phyloP scores from a whole-genome alignment of 805 yeast genomes.

The Candida nitratophila region DNA sequence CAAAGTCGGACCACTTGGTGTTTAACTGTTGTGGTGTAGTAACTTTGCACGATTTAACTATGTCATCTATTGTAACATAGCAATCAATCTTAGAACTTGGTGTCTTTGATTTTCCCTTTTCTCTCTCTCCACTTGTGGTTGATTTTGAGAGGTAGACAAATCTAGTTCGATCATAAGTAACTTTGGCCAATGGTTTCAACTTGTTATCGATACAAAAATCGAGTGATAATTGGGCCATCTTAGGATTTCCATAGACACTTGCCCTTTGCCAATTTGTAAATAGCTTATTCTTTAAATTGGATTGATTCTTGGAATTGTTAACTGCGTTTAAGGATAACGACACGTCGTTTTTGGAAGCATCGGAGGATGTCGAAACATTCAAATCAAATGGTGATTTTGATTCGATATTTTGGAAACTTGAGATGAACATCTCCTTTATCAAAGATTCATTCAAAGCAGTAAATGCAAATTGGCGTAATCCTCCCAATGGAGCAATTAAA shows the following conservation, averaged over 20 bases:
- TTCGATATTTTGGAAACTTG: neutral
- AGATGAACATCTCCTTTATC: slow-evolving; percentile 12
- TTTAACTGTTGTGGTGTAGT: slow-evolving; percentile 3
- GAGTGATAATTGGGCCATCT: slow-evolving; percentile 24
- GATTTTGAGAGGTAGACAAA: slow-evolving; percentile 15
- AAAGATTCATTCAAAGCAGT: slow-evolving; percentile 17
- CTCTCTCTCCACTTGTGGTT: too few relatives aligned
- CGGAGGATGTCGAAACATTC: neutral
- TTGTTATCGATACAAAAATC: slow-evolving; percentile 26
- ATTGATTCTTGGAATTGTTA: slow-evolving; percentile 3
- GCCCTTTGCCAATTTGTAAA: slow-evolving; percentile 14
- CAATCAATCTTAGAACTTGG: slow-evolving; percentile 16
- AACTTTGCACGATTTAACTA: slow-evolving; percentile 12
- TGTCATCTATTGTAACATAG: slow-evolving; percentile 24
- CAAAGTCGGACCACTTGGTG: slow-evolving; percentile 8
- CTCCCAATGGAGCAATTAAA: slow-evolving; percentile 35
- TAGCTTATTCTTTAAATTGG: slow-evolving; percentile 10
- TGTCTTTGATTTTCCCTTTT: too few relatives aligned
- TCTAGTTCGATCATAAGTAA: slow-evolving; percentile 18
- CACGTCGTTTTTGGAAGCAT: neutral
- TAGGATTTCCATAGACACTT: slow-evolving; percentile 20
- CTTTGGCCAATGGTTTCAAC: slow-evolving; percentile 21
- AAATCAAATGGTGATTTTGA: neutral
- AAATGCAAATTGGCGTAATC: slow-evolving; percentile 31
- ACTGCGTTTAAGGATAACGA: neutral